Base-by-base conservation (phyloP, 108 stramenopile genomes). In the Schizochytrium sp. region DNA sequence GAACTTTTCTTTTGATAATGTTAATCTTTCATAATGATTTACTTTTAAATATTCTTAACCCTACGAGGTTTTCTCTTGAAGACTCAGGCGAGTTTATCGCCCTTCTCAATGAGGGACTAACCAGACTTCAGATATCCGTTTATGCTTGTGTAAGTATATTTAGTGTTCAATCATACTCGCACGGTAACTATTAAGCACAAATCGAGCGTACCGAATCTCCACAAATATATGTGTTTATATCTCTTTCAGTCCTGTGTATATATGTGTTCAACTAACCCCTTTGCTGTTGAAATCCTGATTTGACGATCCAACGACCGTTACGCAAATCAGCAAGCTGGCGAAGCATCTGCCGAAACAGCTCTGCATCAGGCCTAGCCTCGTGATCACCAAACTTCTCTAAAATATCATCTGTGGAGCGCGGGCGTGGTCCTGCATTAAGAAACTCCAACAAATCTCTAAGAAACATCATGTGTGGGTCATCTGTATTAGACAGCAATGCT, bases 341-440 rank as follows among this genome's bases (percentile, higher is more conserved):
- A 5, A 83, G 1, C 47, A 83, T 83, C 2, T 83, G 76, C 15
- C 76, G 76, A 28, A 83, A 83, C 38, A 55, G 47, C 76, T 83
- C 76, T 8, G 53, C 76, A 10, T 83, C 76, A 1, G 53, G 47
- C 10, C 50, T 10, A 10, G 49, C 50, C 53, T 17, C 50, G 1
- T 49, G 53, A 13, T 83, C 40, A 10, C n/a, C 53, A 83, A 83
- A 83, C 28, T 83, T n/a, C 15, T 17, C 76, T n/a, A 83, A 38
- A 42, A 83, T 83, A 5, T 49, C 47, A 10, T 40, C 53, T 38
- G 76, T 83, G 76, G 19, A n/a, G 45, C 76, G 76, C 12, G 76
- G 50, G 42, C 44, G 19, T 44, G 64, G 5, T 7, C 76, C 76
- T 7, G 47, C 28, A 5, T 47, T 55, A 50, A 83, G 76, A 59